These are phyloP conservation scores for Paramecium caudatum DNA, from an alignment of 73 alveolate genomes.

Conservation along the genomic window DNA sequence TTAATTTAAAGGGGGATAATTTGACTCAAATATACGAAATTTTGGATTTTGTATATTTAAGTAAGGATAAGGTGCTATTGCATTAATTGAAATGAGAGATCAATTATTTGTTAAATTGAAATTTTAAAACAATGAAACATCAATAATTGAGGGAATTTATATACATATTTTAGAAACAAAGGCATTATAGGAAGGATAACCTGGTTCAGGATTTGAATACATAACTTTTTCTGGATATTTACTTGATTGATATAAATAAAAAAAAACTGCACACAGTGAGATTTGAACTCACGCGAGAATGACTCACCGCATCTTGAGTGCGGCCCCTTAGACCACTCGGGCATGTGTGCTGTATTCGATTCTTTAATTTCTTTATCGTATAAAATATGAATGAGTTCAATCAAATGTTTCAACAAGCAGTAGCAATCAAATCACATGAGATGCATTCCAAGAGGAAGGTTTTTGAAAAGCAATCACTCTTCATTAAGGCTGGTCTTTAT, in stretches of 20 bases:
- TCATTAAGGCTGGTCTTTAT: slow-evolving; percentile 76
- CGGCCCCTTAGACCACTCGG: slow-evolving; percentile 78
- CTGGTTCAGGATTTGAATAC: neutral
- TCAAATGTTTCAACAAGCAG: slow-evolving; percentile 70
- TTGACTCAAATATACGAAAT: too few species aligned
- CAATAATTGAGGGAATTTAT: neutral
- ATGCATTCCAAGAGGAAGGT: slow-evolving; percentile 36
- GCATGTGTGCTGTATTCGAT: slow-evolving; percentile 71
- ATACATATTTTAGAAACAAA: neutral
- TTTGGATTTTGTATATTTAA: too few species aligned
- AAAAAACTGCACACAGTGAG: slow-evolving; percentile 64
- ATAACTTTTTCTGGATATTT: neutral
- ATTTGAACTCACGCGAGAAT: slow-evolving; percentile 74
- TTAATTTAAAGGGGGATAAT: too few species aligned
- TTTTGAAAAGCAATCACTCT: slow-evolving; percentile 71
- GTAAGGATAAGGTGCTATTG: too few species aligned
- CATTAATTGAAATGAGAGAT: neutral
- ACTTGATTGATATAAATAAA: neutral
- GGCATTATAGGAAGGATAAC: neutral
- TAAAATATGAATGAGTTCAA: slow-evolving; percentile 69
- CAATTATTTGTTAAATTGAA: too few species aligned
- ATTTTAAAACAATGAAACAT: neutral
- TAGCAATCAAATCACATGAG: slow-evolving; percentile 75
- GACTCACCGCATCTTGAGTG: slow-evolving; percentile 76
- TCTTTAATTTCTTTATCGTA: neutral